Base-by-base conservation (phyloP, 495 filamentous ascomycete species). In the Penicillium mononematosum region DNA sequence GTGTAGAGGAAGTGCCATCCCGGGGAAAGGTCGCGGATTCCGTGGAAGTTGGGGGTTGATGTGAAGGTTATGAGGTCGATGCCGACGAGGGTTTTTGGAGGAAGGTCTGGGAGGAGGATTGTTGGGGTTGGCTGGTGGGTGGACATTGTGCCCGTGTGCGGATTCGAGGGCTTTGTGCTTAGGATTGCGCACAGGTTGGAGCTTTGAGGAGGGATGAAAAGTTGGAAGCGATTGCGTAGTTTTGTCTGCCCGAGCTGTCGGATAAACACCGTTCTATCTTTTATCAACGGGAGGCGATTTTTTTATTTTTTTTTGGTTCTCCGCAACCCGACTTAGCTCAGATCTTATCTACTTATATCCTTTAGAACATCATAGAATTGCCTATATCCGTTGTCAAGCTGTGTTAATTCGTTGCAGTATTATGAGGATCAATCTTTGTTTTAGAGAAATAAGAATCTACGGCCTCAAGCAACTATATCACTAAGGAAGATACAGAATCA, bases 1-100 rank as follows among this genome's bases (percentile, higher is more conserved):
- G 79, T 83, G 64, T 86, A 88, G 17, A 85, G 67, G 59, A 87
- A 86, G 58, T 88, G 85, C 73, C 77, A 83, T 43, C 84, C 83
- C 2, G 65, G 45, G 1, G 85, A 78, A 11, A 87, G 50, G 56
- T 83, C 75, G 54, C 80, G 81, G 61, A 88, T 80, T 8, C 85
- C 85, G 55, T 76, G 74, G 70, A 88, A 87, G 27, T 77, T 77
- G 32, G 77, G 56, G 20, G 79, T 76, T 0, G 80, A 80, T 24
- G 78, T 81, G 62, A 83, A 81, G 50, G 78, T 78, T 53, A 82
- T 73, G 14, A 83, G 75, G 59, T 83, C 76, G 64, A 81, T 77
- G 25, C 78, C 77, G 66, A 79, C 75, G 31, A 82, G 65, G 46
- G 78, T 80, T 51, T 75, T 76, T 6, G 78, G 70, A 14, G 80